phyloP scores from a whole-genome alignment of 495 filamentous ascomycete species.

The Pyrenula massariospora region DNA sequence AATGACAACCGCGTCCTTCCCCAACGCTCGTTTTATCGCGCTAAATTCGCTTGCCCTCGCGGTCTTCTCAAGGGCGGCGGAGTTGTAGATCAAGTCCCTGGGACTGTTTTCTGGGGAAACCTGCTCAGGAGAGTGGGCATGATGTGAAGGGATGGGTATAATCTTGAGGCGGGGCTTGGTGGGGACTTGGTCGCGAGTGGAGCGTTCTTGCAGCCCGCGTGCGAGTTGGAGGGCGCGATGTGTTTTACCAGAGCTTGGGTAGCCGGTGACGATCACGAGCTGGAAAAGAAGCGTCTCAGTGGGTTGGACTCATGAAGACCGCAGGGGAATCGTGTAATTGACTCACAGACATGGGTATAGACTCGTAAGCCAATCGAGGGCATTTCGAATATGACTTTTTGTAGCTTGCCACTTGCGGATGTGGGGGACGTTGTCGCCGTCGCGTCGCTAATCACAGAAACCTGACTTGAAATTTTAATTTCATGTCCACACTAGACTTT shows the following conservation, averaged over 20 bases:
- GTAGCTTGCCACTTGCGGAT: too few species aligned
- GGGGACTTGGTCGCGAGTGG: constrained; percentile 30
- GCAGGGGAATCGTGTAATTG: background rate
- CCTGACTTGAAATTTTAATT: too few species aligned
- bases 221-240: constrained; percentile 72
- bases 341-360: constrained; percentile 27
- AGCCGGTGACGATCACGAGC: constrained; percentile 89
- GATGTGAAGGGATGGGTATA: constrained; percentile 46
- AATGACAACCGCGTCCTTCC: constrained; percentile 72
- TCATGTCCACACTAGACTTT: too few species aligned
- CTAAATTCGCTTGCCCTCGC: constrained; percentile 77
- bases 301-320: background rate
- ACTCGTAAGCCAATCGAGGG: too few species aligned
- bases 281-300: constrained; percentile 17
- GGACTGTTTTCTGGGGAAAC: constrained; percentile 30
- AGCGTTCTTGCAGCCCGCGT: constrained; percentile 27
- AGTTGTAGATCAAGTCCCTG: constrained; percentile 35
- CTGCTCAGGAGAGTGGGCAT: constrained; percentile 32
- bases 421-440: too few species aligned
- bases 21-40: constrained; percentile 72
- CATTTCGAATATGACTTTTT: too few species aligned
- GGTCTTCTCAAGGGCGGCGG: constrained; percentile 73
- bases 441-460: too few species aligned
- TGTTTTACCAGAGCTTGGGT: constrained; percentile 87
- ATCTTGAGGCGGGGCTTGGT: constrained; percentile 36